Conservation (phyloP, 345 rosid species). For the Arabis hirsuta region DNA sequence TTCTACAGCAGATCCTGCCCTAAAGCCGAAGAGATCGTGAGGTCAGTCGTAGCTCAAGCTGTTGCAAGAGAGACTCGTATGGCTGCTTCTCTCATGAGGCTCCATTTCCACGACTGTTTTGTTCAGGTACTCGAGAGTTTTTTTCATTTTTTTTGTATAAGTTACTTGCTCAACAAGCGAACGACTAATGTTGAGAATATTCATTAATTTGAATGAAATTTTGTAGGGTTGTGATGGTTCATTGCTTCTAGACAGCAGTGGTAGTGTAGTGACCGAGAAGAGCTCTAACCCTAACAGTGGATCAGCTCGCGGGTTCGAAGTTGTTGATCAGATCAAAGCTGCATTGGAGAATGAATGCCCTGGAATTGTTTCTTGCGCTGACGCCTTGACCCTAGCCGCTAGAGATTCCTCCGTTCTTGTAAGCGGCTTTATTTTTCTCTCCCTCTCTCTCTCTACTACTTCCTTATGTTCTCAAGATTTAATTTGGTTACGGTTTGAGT, state of each 20-base stretch:
- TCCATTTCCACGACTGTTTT: constrained; percentile 87
- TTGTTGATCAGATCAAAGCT: constrained; percentile 75
- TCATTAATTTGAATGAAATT: not conserved
- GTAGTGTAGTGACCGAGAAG: constrained; percentile 69
- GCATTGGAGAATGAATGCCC: constrained; percentile 85
- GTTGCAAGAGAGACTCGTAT: constrained; percentile 64
- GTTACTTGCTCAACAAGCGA: constrained; percentile 25
- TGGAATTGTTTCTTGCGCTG: constrained; percentile 83
- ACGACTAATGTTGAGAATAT: not conserved
- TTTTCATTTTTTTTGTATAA: not conserved
- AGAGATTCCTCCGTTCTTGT: constrained; percentile 93
- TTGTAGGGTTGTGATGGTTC: constrained; percentile 93
- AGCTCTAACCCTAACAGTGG: constrained; percentile 69
- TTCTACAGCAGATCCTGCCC: constrained; percentile 80
- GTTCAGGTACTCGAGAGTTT: constrained; percentile 54
- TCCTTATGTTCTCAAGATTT: not conserved
- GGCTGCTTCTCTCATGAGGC: constrained; percentile 82
- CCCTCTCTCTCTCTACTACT: not conserved
- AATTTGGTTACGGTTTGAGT: constrained; percentile 16
- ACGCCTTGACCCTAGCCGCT: constrained; percentile 72
- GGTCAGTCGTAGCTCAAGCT: constrained; percentile 61
- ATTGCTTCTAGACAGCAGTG: constrained; percentile 68
- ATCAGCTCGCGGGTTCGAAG: constrained; percentile 85
- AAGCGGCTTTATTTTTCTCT: constrained; percentile 24
- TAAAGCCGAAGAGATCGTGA: constrained; percentile 58